Evolutionary conservation across 306 rosid genomes (phyloP).

Genomic region (Lagenaria siceraria): DNA sequence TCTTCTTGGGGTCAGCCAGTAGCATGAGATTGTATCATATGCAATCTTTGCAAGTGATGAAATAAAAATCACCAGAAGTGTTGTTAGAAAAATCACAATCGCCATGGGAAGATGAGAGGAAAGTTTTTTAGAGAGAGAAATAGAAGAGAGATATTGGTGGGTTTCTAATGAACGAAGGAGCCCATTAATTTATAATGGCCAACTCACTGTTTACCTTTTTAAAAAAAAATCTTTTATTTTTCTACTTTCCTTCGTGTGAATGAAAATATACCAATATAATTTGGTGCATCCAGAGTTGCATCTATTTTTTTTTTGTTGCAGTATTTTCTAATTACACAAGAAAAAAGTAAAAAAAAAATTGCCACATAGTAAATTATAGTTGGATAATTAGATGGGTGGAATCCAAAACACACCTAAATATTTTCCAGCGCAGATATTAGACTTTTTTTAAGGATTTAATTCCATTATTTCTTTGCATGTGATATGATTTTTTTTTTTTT

Average conservation of each 20-base stretch:
- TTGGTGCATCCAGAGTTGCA: too few relatives aligned
- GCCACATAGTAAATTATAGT: too few relatives aligned
- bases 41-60: conserved; percentile 29
- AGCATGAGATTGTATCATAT: conserved; percentile 40
- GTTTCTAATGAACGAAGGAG: not conserved
- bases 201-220: not conserved
- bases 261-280: too few relatives aligned
- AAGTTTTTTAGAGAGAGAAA: not conserved
- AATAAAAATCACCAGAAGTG: conserved; percentile 16
- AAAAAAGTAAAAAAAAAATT: too few relatives aligned
- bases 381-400: too few relatives aligned
- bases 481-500: too few relatives aligned
- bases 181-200: not conserved
- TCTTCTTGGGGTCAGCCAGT: conserved; percentile 57
- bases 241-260: not conserved
- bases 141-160: not conserved
- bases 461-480: too few relatives aligned
- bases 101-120: conserved; percentile 13
- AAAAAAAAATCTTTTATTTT: not conserved
- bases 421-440: too few relatives aligned
- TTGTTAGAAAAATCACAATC: conserved; percentile 21
- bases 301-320: too few relatives aligned
- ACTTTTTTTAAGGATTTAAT: too few relatives aligned
- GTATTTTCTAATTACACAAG: too few relatives aligned
- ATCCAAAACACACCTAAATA: too few relatives aligned